Conservation (phyloP, 2,329 filamentous ascomycete genomes). For the Beauveria bassiana region DNA sequence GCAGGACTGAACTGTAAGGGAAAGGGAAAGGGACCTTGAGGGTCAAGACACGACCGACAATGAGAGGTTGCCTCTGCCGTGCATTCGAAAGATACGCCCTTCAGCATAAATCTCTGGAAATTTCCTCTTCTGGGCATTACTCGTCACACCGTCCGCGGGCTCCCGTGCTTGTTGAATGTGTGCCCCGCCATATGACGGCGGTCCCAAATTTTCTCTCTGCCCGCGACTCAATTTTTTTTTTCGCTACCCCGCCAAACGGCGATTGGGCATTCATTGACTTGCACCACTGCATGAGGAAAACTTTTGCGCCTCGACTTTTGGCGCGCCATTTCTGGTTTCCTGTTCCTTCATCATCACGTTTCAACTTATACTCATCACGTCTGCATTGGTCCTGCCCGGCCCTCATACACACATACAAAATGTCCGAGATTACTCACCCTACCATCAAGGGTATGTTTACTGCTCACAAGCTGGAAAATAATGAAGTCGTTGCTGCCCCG, state of each 20-base stretch:
- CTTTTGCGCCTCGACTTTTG: constrained; percentile 7
- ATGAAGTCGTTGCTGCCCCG: constrained; percentile 3
- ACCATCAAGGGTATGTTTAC: constrained; percentile 49
- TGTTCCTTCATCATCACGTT: constrained; percentile 10
- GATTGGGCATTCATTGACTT: background rate
- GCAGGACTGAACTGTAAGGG: too few relatives aligned
- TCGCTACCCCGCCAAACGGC: background rate
- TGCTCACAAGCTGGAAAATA: background rate
- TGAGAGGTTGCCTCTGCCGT: background rate
- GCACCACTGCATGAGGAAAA: constrained; percentile 10
- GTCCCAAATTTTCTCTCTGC: background rate
- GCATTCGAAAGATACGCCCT: background rate
- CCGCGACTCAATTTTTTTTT: background rate
- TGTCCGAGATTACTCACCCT: constrained; percentile 48
- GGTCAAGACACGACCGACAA: too few relatives aligned
- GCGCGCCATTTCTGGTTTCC: constrained; percentile 6
- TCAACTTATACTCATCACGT: background rate
- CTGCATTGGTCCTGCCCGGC: background rate
- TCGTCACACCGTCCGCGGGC: background rate
- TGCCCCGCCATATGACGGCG: constrained; percentile 5
- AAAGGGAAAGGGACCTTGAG: background rate
- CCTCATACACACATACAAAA: constrained; percentile 22
- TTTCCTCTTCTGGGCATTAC: constrained; percentile 1
- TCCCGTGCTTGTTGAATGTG: background rate
- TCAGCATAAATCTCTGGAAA: background rate